phyloP scores from a whole-genome alignment of 768 basidiomycete species.

The Hebeloma cylindrosporum region DNA sequence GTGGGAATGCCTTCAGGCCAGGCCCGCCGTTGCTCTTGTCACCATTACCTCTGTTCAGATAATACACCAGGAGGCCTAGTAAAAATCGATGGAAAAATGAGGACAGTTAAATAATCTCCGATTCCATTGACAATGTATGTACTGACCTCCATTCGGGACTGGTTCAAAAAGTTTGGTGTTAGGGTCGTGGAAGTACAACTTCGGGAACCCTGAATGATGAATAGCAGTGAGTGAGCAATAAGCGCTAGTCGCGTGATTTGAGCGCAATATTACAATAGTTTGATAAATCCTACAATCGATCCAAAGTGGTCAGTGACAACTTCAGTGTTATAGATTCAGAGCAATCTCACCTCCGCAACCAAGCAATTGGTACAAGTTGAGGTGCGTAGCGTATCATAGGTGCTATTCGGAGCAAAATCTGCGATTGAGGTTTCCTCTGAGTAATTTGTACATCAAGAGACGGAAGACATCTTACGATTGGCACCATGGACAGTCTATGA shows the following conservation, averaged over 20 bases:
- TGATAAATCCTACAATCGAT: constrained; percentile 34
- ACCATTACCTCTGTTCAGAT: constrained; percentile 40
- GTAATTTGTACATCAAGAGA: background rate
- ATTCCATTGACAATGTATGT: background rate
- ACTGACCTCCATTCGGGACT: constrained; percentile 38
- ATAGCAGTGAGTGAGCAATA: background rate
- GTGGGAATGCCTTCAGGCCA: constrained; percentile 43
- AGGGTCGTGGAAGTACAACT: constrained; percentile 43
- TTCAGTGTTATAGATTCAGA: background rate
- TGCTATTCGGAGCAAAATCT: constrained; percentile 38
- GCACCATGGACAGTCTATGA: constrained; percentile 39
- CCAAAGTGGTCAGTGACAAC: background rate
- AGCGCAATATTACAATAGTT: constrained; percentile 35
- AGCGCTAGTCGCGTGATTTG: background rate
- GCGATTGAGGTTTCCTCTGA: background rate
- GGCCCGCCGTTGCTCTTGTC: constrained; percentile 39
- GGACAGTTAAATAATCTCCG: too few relatives aligned
- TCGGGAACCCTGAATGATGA: constrained; percentile 41
- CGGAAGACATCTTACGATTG: constrained; percentile 25
- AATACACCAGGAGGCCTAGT: constrained; percentile 40
- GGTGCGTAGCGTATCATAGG: constrained; percentile 32
- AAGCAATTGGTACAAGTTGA: constrained; percentile 40
- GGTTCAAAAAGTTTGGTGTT: constrained; percentile 35
- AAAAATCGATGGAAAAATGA: constrained; percentile 1
- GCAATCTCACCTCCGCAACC: constrained; percentile 29